Base-by-base conservation (phyloP, 2,329 filamentous ascomycete species). In the Colletotrichum incanum region DNA sequence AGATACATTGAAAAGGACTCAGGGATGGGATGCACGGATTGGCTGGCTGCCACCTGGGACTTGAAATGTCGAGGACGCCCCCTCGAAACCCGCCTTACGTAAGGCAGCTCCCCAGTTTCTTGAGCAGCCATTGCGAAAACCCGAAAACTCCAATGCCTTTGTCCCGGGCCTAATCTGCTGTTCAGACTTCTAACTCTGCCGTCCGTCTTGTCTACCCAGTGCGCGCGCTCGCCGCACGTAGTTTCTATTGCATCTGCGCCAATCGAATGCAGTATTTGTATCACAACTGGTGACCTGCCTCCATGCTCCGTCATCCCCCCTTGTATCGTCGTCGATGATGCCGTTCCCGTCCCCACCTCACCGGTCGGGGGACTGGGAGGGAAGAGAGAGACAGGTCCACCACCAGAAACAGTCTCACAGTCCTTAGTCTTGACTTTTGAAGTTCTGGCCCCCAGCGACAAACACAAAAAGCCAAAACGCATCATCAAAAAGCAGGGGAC, bases 81-180 rank as follows among this genome's bases (percentile, higher is more conserved):
- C 26, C 31, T 37, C 59, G 26, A 65, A 55, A 60, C 31, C 54
- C 37, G 65, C 65, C 70, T 72, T 70, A 72, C 26, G 54, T 70
- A 70, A 72, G 65, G 28, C 41, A 1, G 34, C 39, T 60, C 65
- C 47, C 69, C 52, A 31, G 58, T 59, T 59, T 68, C 50, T n/a
- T 58, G 34, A 61, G 56, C 56, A 49, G n/a, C n/a, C 60, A 67
- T 58, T 62, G 64, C 26, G 41, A 71, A 71, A 45, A 6, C 12
- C 50, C 41, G 58, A 71, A 58, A 28, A 52, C 45, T 12, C 37
- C 26, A 45, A 41, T 55, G 45, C 37, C 65, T 59, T 63, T 52
- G 41, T 50, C 26, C 23, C 43, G 52, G 55, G 26, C 52, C 64
- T 68, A 52, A 47, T 50, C 69, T 70, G 70, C 65, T 60, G 41